These are phyloP conservation scores for Pinus albicaulis DNA, from an alignment of 75 land plant genomes.

Conservation along the genomic window DNA sequence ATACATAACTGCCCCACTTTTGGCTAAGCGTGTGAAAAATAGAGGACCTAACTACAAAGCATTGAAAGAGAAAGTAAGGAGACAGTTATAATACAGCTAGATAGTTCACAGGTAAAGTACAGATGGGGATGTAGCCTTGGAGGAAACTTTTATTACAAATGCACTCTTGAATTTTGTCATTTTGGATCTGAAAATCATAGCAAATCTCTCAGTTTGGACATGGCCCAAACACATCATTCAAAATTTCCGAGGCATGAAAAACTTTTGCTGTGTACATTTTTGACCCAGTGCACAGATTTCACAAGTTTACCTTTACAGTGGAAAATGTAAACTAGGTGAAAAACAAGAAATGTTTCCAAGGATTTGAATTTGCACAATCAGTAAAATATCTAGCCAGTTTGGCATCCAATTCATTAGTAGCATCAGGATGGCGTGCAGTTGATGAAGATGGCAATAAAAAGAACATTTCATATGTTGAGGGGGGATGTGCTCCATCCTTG, in stretches of 20 bases:
- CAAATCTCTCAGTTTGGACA: neutral
- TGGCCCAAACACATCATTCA: conserved; percentile 4
- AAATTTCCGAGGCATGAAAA: neutral
- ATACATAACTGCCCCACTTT: neutral
- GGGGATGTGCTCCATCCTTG: neutral
- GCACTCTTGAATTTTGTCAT: neutral
- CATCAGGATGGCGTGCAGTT: neutral
- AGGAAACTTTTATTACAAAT: neutral
- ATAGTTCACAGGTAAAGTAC: neutral
- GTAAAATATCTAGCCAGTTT: neutral
- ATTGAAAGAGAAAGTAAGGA: neutral
- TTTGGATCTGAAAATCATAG: conserved; percentile 1
- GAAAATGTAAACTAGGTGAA: neutral
- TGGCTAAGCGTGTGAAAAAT: neutral
- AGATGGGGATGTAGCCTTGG: neutral
- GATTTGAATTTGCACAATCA: neutral
- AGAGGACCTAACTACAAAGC: neutral
- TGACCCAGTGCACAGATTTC: neutral
- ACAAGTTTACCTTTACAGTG: neutral
- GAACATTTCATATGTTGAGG: neutral
- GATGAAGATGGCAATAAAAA: neutral
- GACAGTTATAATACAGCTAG: neutral
- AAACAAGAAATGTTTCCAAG: neutral
- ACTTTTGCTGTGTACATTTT: conserved; percentile 6
- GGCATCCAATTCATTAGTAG: neutral